phyloP scores from a whole-genome alignment of 108 stramenopile species.

The Bacterosira constricta region DNA sequence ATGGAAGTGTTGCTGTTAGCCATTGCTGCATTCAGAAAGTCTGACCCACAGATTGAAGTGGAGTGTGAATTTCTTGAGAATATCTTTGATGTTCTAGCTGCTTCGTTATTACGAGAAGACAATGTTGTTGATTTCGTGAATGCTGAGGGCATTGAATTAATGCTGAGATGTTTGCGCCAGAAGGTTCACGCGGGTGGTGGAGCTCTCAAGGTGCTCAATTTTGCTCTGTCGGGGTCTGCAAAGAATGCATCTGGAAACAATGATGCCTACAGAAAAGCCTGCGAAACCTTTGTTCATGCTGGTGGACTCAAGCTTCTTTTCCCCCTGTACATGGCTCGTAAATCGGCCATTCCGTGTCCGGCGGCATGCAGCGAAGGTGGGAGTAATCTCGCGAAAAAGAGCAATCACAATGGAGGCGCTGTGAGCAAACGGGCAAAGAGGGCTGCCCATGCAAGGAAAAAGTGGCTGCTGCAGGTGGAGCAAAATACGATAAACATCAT shows the following conservation, averaged over 20 bases:
- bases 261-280: slow-evolving; percentile 52
- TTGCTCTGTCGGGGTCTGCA: slow-evolving; percentile 52
- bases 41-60: slow-evolving; percentile 65
- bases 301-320: slow-evolving; percentile 75
- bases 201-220: slow-evolving; percentile 64
- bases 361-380: slow-evolving; percentile 53
- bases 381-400: slow-evolving; percentile 35
- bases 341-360: slow-evolving; percentile 61
- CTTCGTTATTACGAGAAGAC: slow-evolving; percentile 55
- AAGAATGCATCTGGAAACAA: neutral
- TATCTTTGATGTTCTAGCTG: slow-evolving; percentile 52
- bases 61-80: slow-evolving; percentile 81
- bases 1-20: slow-evolving; percentile 69
- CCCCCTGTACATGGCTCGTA: slow-evolving; percentile 68
- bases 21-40: slow-evolving; percentile 63
- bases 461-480: slow-evolving; percentile 64
- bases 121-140: slow-evolving; percentile 70
- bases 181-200: slow-evolving; percentile 73
- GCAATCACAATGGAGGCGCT: neutral
- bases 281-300: slow-evolving; percentile 65
- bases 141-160: slow-evolving; percentile 73
- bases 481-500: slow-evolving; percentile 62
- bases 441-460: slow-evolving; percentile 45
- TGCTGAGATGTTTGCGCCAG: slow-evolving; percentile 75
- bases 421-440: slow-evolving; percentile 58